Percentiles rank a stretch among this genome's conserved stretches.
Evolutionary conservation across 306 rosid species (phyloP).

Genomic region (Vigna unguiculata): DNA sequence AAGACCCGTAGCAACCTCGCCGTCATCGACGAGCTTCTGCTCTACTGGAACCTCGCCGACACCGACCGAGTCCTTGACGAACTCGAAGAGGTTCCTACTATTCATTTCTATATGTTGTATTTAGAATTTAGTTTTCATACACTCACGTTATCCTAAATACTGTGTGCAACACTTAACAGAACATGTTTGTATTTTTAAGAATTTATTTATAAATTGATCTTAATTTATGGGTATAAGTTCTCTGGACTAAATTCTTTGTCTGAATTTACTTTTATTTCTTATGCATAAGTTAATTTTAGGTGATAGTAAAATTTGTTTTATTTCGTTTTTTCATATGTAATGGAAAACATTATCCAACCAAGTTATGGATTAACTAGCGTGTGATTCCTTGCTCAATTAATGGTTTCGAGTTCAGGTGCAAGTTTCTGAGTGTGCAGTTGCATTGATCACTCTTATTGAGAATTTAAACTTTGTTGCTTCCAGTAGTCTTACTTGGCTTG

Average conservation of each 20-base stretch:
- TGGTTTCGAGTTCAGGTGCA: too few relatives aligned
- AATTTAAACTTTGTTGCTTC: neutral
- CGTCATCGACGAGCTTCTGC: constrained; percentile 90
- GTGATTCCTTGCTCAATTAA: too few relatives aligned
- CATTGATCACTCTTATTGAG: neutral
- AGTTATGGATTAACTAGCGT: neutral
- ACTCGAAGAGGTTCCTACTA: constrained; percentile 80
- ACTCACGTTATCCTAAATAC: neutral
- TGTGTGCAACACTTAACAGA: neutral
- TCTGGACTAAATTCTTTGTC: too few relatives aligned
- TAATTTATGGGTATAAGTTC: too few relatives aligned
- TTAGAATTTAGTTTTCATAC: neutral
- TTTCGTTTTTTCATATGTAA: neutral
- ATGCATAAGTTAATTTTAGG: neutral
- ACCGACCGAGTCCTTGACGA: constrained; percentile 92
- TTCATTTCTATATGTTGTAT: neutral
- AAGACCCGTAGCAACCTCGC: constrained; percentile 91
- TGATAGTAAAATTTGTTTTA: neutral
- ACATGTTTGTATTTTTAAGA: too few relatives aligned
- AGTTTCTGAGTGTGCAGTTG: too few relatives aligned
- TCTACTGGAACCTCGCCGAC: constrained; percentile 95
- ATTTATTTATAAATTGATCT: too few relatives aligned
- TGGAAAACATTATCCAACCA: neutral
- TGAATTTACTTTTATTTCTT: too few relatives aligned
- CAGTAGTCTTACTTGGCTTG: neutral